phyloP scores from a whole-genome alignment of 148 eudicot species.

The Agrostemma githago region DNA sequence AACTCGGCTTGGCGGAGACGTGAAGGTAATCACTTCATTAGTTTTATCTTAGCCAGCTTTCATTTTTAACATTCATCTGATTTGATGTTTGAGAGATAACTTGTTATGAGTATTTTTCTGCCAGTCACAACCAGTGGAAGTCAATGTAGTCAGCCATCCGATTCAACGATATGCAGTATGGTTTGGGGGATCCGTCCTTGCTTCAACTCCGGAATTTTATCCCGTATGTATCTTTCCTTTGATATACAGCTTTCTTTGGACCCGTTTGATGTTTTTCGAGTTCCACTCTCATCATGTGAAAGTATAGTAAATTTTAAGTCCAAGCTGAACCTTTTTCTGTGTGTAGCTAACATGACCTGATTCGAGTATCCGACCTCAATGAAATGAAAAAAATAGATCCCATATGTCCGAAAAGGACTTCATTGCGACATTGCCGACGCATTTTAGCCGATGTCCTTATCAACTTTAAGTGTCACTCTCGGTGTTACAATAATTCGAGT shows the following conservation, averaged over 20 bases:
- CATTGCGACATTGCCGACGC: background rate
- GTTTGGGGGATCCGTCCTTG: constrained; percentile 99
- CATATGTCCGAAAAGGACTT: background rate
- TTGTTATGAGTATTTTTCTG: constrained; percentile 11
- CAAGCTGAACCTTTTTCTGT: background rate
- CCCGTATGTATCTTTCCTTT: constrained; percentile 42
- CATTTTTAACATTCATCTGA: background rate
- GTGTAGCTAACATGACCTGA: background rate
- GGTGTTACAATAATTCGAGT: too few species aligned
- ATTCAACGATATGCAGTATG: constrained; percentile 97
- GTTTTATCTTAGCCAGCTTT: background rate
- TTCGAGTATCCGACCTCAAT: background rate
- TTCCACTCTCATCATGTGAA: background rate
- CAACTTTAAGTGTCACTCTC: too few species aligned
- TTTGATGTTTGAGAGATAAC: constrained; percentile 11
- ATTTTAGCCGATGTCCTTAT: background rate
- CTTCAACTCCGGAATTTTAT: constrained; percentile 90
- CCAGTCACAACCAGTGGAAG: constrained; percentile 97
- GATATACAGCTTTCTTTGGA: constrained; percentile 4
- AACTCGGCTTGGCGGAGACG: constrained; percentile 63
- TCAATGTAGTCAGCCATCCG: constrained; percentile 93
- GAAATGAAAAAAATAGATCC: background rate
- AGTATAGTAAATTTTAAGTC: background rate
- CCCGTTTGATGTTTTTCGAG: background rate
- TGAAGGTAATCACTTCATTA: constrained; percentile 47